Evolutionary conservation across 1,284 basidiomycete species (phyloP).

Genomic region (Jaminaea rosea): DNA sequence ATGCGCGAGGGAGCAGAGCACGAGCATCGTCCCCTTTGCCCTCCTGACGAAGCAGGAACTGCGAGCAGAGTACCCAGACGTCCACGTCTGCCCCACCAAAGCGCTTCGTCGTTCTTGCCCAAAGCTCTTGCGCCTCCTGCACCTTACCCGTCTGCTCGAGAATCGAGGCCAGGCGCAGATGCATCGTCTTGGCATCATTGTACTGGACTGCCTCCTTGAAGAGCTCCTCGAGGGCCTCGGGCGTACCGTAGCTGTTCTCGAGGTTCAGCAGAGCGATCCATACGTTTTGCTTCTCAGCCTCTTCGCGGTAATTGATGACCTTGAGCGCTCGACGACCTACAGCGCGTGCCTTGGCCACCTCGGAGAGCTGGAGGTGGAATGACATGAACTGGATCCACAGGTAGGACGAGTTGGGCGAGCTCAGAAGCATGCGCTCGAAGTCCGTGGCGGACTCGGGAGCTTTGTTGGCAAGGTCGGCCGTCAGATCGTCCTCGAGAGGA

Average conservation of each 20-base stretch:
- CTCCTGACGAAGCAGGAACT: slow-evolving; percentile 63
- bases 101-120: slow-evolving; percentile 59
- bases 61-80: slow-evolving; percentile 83
- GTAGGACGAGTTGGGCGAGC: slow-evolving; percentile 95
- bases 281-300: slow-evolving; percentile 90
- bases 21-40: slow-evolving; percentile 70
- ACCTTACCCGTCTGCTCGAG: slow-evolving; percentile 71
- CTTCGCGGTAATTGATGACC: slow-evolving; percentile 89
- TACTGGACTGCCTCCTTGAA: slow-evolving; percentile 84
- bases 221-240: slow-evolving; percentile 62
- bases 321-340: slow-evolving; percentile 74
- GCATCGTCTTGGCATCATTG: slow-evolving; percentile 85
- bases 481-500: slow-evolving; percentile 30
- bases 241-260: slow-evolving; percentile 79
- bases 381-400: slow-evolving; percentile 99
- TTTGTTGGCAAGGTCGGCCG: slow-evolving; percentile 36
- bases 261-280: slow-evolving; percentile 95
- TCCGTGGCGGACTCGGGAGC: slow-evolving; percentile 79
- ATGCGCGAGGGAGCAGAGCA: slow-evolving; percentile 72
- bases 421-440: slow-evolving; percentile 84
- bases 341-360: slow-evolving; percentile 84
- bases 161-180: slow-evolving; percentile 74
- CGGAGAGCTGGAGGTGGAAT: slow-evolving; percentile 88
- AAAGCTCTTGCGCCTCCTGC: slow-evolving; percentile 29
- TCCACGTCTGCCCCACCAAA: slow-evolving; percentile 80